Base-by-base conservation (phyloP, 768 basidiomycete species). In the Leccinum boreale region DNA sequence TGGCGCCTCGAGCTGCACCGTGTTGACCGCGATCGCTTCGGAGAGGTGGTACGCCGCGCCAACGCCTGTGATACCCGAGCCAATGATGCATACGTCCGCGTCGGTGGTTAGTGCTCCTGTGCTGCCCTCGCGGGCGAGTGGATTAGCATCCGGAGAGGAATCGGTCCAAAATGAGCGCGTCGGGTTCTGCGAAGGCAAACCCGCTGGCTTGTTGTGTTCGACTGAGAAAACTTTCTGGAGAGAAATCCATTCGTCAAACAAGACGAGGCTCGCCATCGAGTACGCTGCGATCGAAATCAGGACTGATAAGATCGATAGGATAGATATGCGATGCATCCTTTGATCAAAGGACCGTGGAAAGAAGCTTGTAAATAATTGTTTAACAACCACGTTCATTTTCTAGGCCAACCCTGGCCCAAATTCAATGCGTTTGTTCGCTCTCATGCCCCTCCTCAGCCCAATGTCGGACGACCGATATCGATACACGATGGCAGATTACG, bases 31-130 rank as follows among this genome's bases (percentile, higher is more conserved):
- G 39, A 52, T 63, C 8, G 63, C 62, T 52, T 77, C 74, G 3
- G 84, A 75, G 33, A 94, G 75, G 66, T 92, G 88, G 69, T 89
- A 92, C 7, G 89, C 88, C 4, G 83, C 79, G 19, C 85, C 83
- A 7, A 89, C 79, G 17, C 91, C 91, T 1, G 90, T 89, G 36
- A 92, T 86, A 0, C 91, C 90, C 29, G 86, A 84, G 6, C 92
- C 92, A 45, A 94, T 84, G 62, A 93, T 85, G 60, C 85, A 89
- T 9, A 92, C 73, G 64, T 93, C 90, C 3, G 85, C 84, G 52
- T 84, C 81, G 0, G 65, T 49, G 0, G 83, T 82, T n/a, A 92
- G 69, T 2, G 70, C 59, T 1, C 86, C 87, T 7, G 74, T 71
- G 64, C 89, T 90, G 1, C 91, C 92, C 55, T 82, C 80, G 3